A percentile compares a stretch with the other conserved stretches of the same genome.
Conservation (phyloP, 2,329 filamentous ascomycete genomes). For the Xylariaceae sp. region DNA sequence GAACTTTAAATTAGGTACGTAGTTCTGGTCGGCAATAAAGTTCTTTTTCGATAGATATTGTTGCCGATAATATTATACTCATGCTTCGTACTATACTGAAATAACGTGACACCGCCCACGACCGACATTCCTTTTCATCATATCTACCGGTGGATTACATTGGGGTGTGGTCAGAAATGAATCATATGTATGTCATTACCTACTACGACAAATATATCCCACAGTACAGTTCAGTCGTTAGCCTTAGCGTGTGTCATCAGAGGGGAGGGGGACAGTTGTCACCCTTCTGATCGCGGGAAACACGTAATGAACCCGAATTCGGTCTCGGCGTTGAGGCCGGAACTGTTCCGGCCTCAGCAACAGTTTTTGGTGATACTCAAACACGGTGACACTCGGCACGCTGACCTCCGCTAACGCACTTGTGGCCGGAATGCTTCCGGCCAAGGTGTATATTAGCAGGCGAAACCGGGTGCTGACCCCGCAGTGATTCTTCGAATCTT, state of each 20-base stretch:
- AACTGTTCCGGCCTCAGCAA: slow-evolving; percentile 13
- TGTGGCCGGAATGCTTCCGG: slow-evolving; percentile 26
- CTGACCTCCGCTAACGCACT: not conserved
- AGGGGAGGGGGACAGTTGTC: not conserved
- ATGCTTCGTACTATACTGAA: not conserved
- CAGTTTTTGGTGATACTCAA: too few species aligned
- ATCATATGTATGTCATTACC: too few species aligned
- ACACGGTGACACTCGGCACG: too few species aligned
- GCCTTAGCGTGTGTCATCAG: not conserved
- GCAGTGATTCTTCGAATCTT: slow-evolving; percentile 2
- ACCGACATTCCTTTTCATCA: not conserved
- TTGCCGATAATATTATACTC: not conserved
- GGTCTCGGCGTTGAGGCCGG: slow-evolving; percentile 22
- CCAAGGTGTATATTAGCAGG: slow-evolving; percentile 26
- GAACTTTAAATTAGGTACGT: slow-evolving; percentile 16
- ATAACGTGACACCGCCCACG: not conserved
- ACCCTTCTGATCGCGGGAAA: not conserved
- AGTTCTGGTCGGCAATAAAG: not conserved
- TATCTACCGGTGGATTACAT: too few species aligned
- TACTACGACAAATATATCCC: not conserved
- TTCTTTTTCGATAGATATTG: not conserved
- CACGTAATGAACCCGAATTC: slow-evolving; percentile 19
- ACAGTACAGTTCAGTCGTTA: not conserved
- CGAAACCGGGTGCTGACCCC: slow-evolving; percentile 1
- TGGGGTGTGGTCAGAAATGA: too few species aligned